A percentile compares a stretch with the other conserved stretches of the same genome.
These are phyloP conservation scores for Arthroderma sp. DNA, from an alignment of 2,329 filamentous ascomycete genomes.

Conservation along the genomic window DNA sequence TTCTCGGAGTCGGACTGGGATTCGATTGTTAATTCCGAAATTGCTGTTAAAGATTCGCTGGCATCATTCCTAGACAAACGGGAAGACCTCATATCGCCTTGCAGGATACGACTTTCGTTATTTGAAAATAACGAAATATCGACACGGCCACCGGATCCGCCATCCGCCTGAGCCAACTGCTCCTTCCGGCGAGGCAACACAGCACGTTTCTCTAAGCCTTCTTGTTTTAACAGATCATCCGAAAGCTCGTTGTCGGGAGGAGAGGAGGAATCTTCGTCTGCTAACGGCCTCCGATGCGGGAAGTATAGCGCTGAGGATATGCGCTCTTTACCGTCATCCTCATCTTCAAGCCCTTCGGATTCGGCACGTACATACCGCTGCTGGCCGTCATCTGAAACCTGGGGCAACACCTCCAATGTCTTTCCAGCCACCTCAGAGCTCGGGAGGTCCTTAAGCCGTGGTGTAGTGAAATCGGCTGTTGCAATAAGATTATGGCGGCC, in stretches of 20 bases:
- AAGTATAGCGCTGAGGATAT: conserved; percentile 54
- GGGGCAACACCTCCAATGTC: no score
- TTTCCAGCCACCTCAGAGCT: no score
- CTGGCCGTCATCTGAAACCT: no score
- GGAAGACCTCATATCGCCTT: conserved; percentile 41
- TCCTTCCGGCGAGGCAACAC: conserved; percentile 11
- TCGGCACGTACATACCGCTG: not conserved
- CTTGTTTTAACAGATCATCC: not conserved
- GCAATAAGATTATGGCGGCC: no score
- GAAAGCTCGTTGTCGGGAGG: not conserved
- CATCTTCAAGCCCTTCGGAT: conserved; percentile 12
- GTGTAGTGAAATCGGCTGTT: no score
- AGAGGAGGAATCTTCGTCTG: conserved; percentile 18
- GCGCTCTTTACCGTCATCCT: conserved; percentile 47
- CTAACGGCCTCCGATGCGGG: conserved; percentile 43
- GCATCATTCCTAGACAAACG: conserved; percentile 20
- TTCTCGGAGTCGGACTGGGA: conserved; percentile 34
- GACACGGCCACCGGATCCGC: conserved; percentile 34
- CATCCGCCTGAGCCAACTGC: not conserved
- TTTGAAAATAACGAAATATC: conserved; percentile 50
- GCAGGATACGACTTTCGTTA: conserved; percentile 46
- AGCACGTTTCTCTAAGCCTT: not conserved
- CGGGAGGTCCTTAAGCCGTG: no score
- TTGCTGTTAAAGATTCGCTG: conserved; percentile 23
- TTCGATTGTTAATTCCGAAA: conserved; percentile 25